phyloP scores from a whole-genome alignment of 2,329 filamentous ascomycete species.

The Claviceps digitariae region DNA sequence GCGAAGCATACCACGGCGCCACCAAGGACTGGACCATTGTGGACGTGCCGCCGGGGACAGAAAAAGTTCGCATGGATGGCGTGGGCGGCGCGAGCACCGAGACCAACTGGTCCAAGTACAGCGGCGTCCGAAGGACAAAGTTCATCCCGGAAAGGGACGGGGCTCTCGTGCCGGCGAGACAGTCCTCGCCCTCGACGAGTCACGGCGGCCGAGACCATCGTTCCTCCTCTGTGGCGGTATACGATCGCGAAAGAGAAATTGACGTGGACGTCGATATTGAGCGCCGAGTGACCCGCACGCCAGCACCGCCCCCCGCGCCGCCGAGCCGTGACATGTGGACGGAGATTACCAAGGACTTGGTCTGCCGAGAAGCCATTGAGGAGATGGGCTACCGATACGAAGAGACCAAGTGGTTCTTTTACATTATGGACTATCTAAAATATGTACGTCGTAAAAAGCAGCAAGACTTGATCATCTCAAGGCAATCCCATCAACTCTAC shows the following conservation, averaged over 20 bases:
- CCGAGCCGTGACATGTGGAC: conserved; percentile 71
- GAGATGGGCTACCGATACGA: conserved; percentile 76
- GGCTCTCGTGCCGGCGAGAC: conserved; percentile 15
- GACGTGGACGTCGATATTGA: conserved; percentile 45
- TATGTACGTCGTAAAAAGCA: conserved; percentile 50
- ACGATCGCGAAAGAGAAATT: conserved; percentile 32
- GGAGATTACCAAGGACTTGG: conserved; percentile 88
- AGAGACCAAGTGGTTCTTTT: conserved; percentile 81
- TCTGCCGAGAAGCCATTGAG: conserved; percentile 76
- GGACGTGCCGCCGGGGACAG: conserved; percentile 72
- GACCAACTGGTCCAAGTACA: conserved; percentile 67
- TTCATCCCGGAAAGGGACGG: conserved; percentile 57
- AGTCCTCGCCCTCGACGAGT: conserved; percentile 12
- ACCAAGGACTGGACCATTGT: conserved; percentile 71
- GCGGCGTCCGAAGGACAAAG: conserved; percentile 59
- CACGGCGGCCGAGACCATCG: conserved; percentile 17
- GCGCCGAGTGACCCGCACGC: conserved; percentile 25
- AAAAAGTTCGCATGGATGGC: conserved; percentile 71
- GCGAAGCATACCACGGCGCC: conserved; percentile 60
- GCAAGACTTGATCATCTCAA: no score
- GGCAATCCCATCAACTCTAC: not conserved
- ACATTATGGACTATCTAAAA: conserved; percentile 77
- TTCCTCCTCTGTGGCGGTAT: conserved; percentile 31
- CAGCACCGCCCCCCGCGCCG: conserved; percentile 18
- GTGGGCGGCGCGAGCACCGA: conserved; percentile 62